phyloP scores from a whole-genome alignment of 805 yeast species.

The Saccharomycopsis fodiens region DNA sequence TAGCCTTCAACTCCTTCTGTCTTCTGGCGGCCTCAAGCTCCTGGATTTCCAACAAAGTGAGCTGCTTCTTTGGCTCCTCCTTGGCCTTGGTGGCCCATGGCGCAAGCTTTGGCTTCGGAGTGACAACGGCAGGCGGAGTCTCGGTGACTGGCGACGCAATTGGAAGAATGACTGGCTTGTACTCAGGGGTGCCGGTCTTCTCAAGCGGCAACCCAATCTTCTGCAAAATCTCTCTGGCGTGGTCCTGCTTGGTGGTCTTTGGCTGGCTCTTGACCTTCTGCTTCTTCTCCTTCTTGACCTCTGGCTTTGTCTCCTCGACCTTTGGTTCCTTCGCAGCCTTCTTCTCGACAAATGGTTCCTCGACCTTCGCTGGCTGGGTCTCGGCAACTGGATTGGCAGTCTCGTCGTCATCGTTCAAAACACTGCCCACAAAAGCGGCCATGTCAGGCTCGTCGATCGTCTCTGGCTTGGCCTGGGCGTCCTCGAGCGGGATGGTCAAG shows the following conservation, averaged over 20 bases:
- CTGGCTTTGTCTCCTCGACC: not conserved
- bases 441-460: constrained; percentile 7
- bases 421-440: constrained; percentile 25
- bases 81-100: constrained; percentile 44
- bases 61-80: constrained; percentile 27
- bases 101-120: constrained; percentile 30
- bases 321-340: not conserved
- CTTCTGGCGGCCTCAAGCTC: constrained; percentile 39
- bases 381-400: constrained; percentile 15
- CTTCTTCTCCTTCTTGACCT: constrained; percentile 1
- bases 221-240: not conserved
- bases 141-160: constrained; percentile 9
- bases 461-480: not conserved
- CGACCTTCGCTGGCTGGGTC: constrained; percentile 4
- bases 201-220: not conserved
- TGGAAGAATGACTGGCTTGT: not conserved
- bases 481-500: not conserved
- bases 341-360: not conserved
- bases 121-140: constrained; percentile 9
- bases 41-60: constrained; percentile 46
- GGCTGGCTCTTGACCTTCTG: not conserved
- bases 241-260: not conserved
- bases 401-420: constrained; percentile 29
- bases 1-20: constrained; percentile 33
- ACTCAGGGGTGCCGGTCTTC: not conserved